Evolutionary conservation across 2,329 filamentous ascomycete genomes (phyloP).

Genomic region (Proliferodiscus dingleyae): DNA sequence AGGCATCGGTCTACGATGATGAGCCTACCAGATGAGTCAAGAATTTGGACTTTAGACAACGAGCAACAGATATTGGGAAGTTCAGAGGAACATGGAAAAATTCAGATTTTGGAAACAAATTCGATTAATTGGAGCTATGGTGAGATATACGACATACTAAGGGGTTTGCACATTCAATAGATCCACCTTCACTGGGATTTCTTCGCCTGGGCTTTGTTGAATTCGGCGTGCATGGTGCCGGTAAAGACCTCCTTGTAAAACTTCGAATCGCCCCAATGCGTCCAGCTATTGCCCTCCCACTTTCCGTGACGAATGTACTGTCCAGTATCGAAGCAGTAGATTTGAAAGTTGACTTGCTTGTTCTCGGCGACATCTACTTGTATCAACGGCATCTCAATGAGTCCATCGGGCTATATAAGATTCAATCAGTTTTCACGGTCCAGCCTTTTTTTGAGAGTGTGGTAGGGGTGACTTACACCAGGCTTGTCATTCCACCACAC

Average conservation of each 20-base stretch:
- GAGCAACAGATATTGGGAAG: too few relatives aligned
- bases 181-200: too few relatives aligned
- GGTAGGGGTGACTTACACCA: not conserved
- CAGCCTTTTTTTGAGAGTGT: not conserved
- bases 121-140: too few relatives aligned
- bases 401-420: not conserved
- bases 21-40: too few relatives aligned
- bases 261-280: not conserved
- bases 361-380: not conserved
- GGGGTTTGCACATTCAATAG: too few relatives aligned
- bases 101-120: too few relatives aligned
- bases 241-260: not conserved
- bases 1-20: too few relatives aligned
- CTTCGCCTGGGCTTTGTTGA: not conserved
- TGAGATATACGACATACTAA: too few relatives aligned
- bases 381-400: not conserved
- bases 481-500: not conserved
- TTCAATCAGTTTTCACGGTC: not conserved
- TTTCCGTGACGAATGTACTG: not conserved
- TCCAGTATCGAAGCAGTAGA: not conserved
- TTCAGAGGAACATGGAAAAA: too few relatives aligned
- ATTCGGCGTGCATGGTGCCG: not conserved
- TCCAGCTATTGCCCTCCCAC: not conserved
- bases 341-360: not conserved
- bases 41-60: too few relatives aligned